These are phyloP conservation scores for Austroboletus niveus DNA, from an alignment of 1,284 basidiomycete genomes.

Conservation along the genomic window DNA sequence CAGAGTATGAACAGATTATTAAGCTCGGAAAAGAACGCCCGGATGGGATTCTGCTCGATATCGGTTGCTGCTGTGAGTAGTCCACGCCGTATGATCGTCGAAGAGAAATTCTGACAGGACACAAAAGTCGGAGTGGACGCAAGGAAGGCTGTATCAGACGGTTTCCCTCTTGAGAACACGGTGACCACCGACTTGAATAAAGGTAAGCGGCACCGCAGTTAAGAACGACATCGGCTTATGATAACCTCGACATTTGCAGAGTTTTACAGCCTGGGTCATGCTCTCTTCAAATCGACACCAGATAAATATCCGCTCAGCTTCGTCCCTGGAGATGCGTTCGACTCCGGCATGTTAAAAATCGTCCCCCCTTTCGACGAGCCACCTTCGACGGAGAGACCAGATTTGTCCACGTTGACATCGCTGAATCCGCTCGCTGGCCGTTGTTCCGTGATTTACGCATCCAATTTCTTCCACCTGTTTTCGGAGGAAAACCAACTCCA, in stretches of 20 bases:
- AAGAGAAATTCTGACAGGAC: not conserved
- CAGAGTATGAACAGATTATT: slow-evolving; percentile 18
- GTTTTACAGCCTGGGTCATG: slow-evolving; percentile 34
- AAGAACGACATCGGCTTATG: not conserved
- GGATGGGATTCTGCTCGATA: slow-evolving; percentile 23
- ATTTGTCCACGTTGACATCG: slow-evolving; percentile 29
- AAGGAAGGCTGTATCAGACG: slow-evolving; percentile 24
- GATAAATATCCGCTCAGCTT: slow-evolving; percentile 34
- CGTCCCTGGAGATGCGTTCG: slow-evolving; percentile 34
- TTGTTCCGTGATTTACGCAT: slow-evolving; percentile 31
- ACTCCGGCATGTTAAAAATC: slow-evolving; percentile 26
- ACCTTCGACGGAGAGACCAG: slow-evolving; percentile 11
- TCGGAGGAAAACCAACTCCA: slow-evolving; percentile 31
- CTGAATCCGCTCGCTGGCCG: slow-evolving; percentile 35
- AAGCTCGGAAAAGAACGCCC: slow-evolving; percentile 20
- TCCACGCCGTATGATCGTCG: not conserved
- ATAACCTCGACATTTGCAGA: slow-evolving; percentile 13
- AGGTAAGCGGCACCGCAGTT: slow-evolving; percentile 5
- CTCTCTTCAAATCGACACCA: slow-evolving; percentile 35
- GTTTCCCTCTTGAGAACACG: slow-evolving; percentile 25
- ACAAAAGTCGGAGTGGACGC: slow-evolving; percentile 24
- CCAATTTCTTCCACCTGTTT: slow-evolving; percentile 40
- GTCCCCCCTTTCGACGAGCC: slow-evolving; percentile 11
- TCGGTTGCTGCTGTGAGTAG: slow-evolving; percentile 29
- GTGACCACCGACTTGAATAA: slow-evolving; percentile 21